Evolutionary conservation across 345 rosid genomes (phyloP).

Genomic region (Citrus inodora): DNA sequence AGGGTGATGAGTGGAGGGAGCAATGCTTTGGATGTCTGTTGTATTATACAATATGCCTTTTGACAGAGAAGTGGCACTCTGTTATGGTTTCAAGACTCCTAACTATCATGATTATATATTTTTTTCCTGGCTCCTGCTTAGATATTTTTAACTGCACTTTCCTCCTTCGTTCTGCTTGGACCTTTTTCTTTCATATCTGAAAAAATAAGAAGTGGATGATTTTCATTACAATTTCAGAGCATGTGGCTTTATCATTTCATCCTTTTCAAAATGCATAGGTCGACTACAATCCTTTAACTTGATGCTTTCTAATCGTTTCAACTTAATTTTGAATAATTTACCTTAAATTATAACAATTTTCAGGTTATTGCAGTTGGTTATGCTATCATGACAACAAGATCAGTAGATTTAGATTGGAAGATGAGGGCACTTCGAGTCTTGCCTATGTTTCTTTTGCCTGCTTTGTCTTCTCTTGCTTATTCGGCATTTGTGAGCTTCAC

Average conservation of each 20-base stretch:
- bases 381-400: slow-evolving; percentile 62
- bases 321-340: neutral
- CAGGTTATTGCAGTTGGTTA: slow-evolving; percentile 69
- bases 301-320: neutral
- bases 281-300: neutral
- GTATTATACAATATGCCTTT: neutral
- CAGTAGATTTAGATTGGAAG: slow-evolving; percentile 60
- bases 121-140: neutral
- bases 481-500: slow-evolving; percentile 49
- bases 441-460: slow-evolving; percentile 76
- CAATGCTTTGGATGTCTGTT: neutral
- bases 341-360: slow-evolving; percentile 7
- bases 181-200: neutral
- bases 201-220: neutral
- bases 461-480: slow-evolving; percentile 46
- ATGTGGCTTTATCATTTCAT: neutral
- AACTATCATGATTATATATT: neutral
- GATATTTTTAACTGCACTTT: neutral
- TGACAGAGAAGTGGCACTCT: neutral
- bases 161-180: neutral
- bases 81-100: neutral
- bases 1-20: neutral
- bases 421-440: slow-evolving; percentile 60
- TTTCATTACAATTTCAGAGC: neutral
- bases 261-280: neutral